Percentiles rank a stretch among this genome's conserved stretches.
Evolutionary conservation across 2,329 filamentous ascomycete genomes (phyloP).

Genomic region (Chrysosporium queenslandicum): DNA sequence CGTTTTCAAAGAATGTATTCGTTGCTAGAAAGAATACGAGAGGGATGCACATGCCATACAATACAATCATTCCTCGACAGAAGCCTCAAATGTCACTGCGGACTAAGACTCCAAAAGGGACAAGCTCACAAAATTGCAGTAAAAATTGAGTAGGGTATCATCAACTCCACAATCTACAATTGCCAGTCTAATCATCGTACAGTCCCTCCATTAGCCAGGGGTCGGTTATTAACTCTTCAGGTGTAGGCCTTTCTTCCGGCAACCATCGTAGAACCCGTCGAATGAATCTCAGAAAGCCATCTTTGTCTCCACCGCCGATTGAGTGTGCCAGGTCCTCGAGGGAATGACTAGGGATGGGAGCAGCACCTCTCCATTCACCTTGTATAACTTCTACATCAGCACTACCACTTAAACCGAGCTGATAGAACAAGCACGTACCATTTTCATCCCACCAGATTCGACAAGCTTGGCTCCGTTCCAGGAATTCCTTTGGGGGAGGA

Average conservation of each 20-base stretch:
- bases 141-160: not conserved
- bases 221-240: slow-evolving; percentile 14
- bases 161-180: not conserved
- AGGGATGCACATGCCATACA: too few relatives aligned
- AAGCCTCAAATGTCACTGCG: too few relatives aligned
- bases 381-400: not conserved
- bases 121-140: not conserved
- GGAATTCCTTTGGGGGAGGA: slow-evolving; percentile 16
- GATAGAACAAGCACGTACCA: slow-evolving; percentile 9
- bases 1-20: too few relatives aligned
- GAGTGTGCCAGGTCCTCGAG: not conserved
- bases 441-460: slow-evolving; percentile 22
- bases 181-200: not conserved
- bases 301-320: not conserved
- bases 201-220: not conserved
- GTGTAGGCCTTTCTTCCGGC: slow-evolving; percentile 18
- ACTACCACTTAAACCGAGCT: not conserved
- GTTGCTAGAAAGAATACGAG: too few relatives aligned
- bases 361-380: not conserved
- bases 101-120: too few relatives aligned
- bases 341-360: not conserved
- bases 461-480: slow-evolving; percentile 16
- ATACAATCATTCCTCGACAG: too few relatives aligned
- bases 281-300: slow-evolving; percentile 16
- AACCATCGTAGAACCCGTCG: slow-evolving; percentile 18